Percentiles rank a stretch among this genome's conserved stretches.
phyloP scores from a whole-genome alignment of 768 basidiomycete genomes.

The Russula lepida region DNA sequence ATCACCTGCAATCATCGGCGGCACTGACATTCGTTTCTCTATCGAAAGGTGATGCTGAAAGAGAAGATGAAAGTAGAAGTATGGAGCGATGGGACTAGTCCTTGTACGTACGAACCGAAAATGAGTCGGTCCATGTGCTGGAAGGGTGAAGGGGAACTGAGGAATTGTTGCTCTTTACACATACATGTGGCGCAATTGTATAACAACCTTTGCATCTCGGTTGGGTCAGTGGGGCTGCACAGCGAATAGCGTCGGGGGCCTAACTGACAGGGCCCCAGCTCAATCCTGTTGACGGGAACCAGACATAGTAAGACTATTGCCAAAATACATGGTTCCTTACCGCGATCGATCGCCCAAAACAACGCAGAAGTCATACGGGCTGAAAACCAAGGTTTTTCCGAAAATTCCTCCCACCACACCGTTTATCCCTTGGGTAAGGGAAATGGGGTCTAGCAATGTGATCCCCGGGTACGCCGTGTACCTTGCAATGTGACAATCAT shows the following conservation, averaged over 20 bases:
- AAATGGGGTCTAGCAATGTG: not conserved
- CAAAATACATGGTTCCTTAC: not conserved
- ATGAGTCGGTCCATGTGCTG: not conserved
- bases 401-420: not conserved
- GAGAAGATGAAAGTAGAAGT: not conserved
- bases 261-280: not conserved
- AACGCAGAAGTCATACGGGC: not conserved
- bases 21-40: not conserved
- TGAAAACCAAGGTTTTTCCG: not conserved
- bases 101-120: not conserved
- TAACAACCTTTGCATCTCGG: not conserved
- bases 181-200: not conserved
- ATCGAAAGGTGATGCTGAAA: not conserved
- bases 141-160: not conserved
- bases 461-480: not conserved
- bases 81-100: not conserved
- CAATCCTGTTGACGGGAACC: not conserved
- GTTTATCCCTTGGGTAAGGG: not conserved
- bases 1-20: not conserved
- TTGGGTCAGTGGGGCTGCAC: not conserved
- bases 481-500: not conserved
- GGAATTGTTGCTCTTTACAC: not conserved
- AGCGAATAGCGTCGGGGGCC: not conserved
- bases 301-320: not conserved
- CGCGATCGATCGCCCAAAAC: not conserved